These are phyloP conservation scores for Mortierella sp. DNA, from an alignment of 371 early-diverging fungal species.

Conservation along the genomic window DNA sequence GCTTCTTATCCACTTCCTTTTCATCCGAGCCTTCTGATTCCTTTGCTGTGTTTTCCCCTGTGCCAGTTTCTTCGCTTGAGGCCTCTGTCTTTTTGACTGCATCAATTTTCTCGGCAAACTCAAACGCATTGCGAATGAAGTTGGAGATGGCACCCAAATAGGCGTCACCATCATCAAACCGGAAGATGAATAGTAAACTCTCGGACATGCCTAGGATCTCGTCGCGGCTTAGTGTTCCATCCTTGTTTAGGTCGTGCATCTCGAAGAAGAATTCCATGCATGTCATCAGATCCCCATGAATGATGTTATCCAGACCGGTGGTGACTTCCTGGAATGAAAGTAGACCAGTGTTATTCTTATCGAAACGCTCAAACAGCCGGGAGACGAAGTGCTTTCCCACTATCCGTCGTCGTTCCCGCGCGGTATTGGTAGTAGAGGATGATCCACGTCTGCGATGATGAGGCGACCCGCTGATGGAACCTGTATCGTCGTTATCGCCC, in stretches of 20 bases:
- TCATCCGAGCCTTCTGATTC: neutral
- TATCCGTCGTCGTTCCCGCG: conserved; percentile 37
- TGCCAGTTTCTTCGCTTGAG: neutral
- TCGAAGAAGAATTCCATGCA: conserved; percentile 87
- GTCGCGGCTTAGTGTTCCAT: conserved; percentile 79
- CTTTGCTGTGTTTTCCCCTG: conserved; percentile 4
- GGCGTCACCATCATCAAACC: conserved; percentile 68
- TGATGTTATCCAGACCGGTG: conserved; percentile 78
- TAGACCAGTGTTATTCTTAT: conserved; percentile 63
- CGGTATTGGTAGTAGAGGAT: conserved; percentile 38
- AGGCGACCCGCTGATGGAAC: conserved; percentile 5
- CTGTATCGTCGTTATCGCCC: conserved; percentile 21
- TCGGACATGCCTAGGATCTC: conserved; percentile 92
- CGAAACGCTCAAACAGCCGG: conserved; percentile 68
- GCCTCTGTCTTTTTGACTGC: conserved; percentile 5
- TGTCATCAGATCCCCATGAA: conserved; percentile 82
- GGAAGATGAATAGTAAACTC: conserved; percentile 83
- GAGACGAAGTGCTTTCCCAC: conserved; percentile 61
- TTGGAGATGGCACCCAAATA: conserved; percentile 77
- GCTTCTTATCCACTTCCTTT: conserved; percentile 22
- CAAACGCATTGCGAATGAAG: conserved; percentile 75
- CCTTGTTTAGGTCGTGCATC: conserved; percentile 82
- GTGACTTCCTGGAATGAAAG: conserved; percentile 86
- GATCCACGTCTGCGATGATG: conserved; percentile 47
- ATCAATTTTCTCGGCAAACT: conserved; percentile 65